Base-by-base conservation (phyloP, 305 asterid genomes). In the Fraxinus dipetala region DNA sequence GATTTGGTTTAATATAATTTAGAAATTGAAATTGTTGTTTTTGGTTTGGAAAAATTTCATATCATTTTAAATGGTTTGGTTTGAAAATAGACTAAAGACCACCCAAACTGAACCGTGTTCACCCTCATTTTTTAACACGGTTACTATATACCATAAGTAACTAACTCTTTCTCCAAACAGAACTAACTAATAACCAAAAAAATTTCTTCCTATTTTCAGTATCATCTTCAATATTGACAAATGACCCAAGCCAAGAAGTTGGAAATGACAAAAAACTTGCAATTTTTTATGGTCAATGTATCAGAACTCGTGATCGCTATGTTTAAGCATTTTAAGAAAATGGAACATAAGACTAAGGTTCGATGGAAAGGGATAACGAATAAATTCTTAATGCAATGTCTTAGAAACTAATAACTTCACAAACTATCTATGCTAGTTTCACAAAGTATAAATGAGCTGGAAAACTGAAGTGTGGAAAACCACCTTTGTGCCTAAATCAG, bases 401-500 rank as follows among this genome's bases (percentile, higher is more conserved):
- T 34, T 43, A 65, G 13, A 18, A 7, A 43, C 59, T 16, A 65
- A 59, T 28, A 77, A 86, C 63, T 75, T 69, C 59, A 80, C 48
- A 35, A 31, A 76, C 35, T 10, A 74, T 74, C 84, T 43, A 28
- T 72, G 16, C 30, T 82, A 83, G 76, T 82, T 78, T 30, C 28
- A 1, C 20, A 40, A 74, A 9, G 72, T 18, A 40, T 40, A 77
- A 73, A 59, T 28, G 67, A 76, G 78, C 26, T 34, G 79, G 69
- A 16, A 40, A 63, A 26, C 30, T 34, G 75, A n/a, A 84, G 82
- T 59, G 30, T 31, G 20, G 54, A 78, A 84, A 84, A 72, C 78
- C 82, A 96, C 99, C 99, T 96, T 96, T 75, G 99, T 96, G 89
- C 99, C 99, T 81, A 96, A 92, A 90, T 96, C 99, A 77, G 99